These are phyloP conservation scores for Chlorophyllum brunneum DNA, from an alignment of 768 basidiomycete genomes.

Conservation along the genomic window DNA sequence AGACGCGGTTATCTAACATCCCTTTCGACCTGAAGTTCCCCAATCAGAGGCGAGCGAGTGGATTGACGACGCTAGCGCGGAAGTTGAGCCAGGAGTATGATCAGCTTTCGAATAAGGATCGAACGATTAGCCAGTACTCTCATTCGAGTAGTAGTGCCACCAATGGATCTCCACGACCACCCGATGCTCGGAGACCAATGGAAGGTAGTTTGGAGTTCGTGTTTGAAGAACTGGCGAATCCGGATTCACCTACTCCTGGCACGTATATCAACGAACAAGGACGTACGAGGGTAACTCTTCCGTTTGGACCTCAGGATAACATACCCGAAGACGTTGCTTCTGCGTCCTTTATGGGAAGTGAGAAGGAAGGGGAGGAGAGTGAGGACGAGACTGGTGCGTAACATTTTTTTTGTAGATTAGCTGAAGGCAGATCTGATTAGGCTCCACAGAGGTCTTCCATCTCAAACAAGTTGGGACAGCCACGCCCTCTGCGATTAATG, in stretches of 20 bases:
- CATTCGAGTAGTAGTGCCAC: constrained; percentile 15
- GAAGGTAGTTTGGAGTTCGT: constrained; percentile 34
- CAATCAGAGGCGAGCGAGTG: constrained; percentile 36
- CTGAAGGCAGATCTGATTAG: neutral
- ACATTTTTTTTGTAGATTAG: neutral
- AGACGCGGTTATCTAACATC: constrained; percentile 22
- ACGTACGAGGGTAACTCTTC: constrained; percentile 34
- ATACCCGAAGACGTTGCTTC: constrained; percentile 51
- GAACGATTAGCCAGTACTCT: constrained; percentile 26
- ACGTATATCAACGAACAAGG: constrained; percentile 23
- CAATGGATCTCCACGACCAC: constrained; percentile 15
- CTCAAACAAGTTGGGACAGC: constrained; percentile 48
- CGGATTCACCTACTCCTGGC: constrained; percentile 20
- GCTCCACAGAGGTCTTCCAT: constrained; percentile 48
- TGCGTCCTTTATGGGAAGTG: constrained; percentile 34
- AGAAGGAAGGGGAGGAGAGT: constrained; percentile 27
- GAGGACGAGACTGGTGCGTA: constrained; percentile 40
- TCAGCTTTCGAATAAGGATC: constrained; percentile 30
- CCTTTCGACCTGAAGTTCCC: constrained; percentile 32
- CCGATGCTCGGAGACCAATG: constrained; percentile 21
- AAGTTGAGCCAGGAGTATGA: constrained; percentile 49
- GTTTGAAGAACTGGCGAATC: constrained; percentile 29
- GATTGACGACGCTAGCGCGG: constrained; percentile 46
- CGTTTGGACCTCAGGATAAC: constrained; percentile 14
- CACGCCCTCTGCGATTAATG: constrained; percentile 43